A percentile compares a stretch with the other conserved stretches of the same genome.
phyloP scores from a whole-genome alignment of 192 early-diverging fungal genomes.

The Coemansia sp. region DNA sequence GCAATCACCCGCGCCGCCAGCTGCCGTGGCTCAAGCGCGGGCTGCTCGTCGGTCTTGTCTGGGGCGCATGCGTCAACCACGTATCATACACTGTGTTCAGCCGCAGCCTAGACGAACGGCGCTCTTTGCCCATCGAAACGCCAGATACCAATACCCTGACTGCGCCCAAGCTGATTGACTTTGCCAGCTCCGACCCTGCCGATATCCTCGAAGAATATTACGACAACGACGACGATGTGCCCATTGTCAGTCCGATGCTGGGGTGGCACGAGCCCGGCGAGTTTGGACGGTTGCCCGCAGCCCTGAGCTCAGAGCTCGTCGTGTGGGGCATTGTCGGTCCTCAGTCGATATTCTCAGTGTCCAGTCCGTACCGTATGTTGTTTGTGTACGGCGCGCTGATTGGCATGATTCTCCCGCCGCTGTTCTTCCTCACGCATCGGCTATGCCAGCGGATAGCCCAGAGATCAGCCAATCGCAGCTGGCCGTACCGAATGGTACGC shows the following conservation, averaged over 20 bases:
- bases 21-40: constrained; percentile 50
- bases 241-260: constrained; percentile 7
- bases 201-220: constrained; percentile 12
- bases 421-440: constrained; percentile 8
- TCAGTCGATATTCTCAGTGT: constrained; percentile 26
- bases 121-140: constrained; percentile 4
- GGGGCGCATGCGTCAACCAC: constrained; percentile 51
- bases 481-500: neutral
- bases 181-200: constrained; percentile 2
- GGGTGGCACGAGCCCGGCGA: constrained; percentile 53
- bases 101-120: constrained; percentile 10
- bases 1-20: neutral
- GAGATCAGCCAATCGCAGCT: neutral
- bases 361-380: constrained; percentile 43
- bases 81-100: constrained; percentile 25
- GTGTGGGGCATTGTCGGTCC: constrained; percentile 54
- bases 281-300: constrained; percentile 43
- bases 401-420: constrained; percentile 24
- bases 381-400: constrained; percentile 41
- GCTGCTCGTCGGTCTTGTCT: constrained; percentile 36
- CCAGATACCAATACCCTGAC: neutral
- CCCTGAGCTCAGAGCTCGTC: constrained; percentile 48
- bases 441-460: constrained; percentile 2
- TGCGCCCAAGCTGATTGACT: constrained; percentile 3
- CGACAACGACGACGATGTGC: neutral